These are phyloP conservation scores for Misopates orontium DNA, from an alignment of 257 asterid genomes.

Conservation along the genomic window DNA sequence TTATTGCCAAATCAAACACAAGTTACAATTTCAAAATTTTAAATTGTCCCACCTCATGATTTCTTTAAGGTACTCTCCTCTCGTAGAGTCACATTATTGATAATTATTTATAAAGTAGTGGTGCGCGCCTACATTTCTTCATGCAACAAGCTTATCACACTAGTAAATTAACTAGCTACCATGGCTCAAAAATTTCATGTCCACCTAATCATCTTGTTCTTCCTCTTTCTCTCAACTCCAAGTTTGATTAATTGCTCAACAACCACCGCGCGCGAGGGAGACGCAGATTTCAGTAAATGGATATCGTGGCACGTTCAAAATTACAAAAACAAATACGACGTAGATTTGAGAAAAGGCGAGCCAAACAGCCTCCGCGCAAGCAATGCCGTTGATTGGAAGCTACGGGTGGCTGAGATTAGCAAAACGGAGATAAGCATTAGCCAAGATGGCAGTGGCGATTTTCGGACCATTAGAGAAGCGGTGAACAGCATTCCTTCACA, in stretches of 20 bases:
- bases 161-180: neutral
- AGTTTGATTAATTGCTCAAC: slow-evolving; percentile 21
- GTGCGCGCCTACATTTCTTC: neutral
- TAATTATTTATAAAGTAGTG: neutral
- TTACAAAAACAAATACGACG: slow-evolving; percentile 27
- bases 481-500: slow-evolving; percentile 40
- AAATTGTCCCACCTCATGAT: rapidly evolving
- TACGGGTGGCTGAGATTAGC: slow-evolving; percentile 45
- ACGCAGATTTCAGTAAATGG: slow-evolving; percentile 35
- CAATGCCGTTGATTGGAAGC: slow-evolving; percentile 31
- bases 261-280: neutral
- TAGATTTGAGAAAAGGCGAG: neutral
- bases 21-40: neutral
- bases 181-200: slow-evolving; percentile 35
- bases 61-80: no score
- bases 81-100: no score
- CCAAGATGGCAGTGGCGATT: slow-evolving; percentile 52
- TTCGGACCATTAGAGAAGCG: slow-evolving; percentile 51
- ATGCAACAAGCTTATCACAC: slow-evolving; percentile 16
- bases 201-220: slow-evolving; percentile 18
- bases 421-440: slow-evolving; percentile 39
- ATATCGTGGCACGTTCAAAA: slow-evolving; percentile 39
- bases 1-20: neutral
- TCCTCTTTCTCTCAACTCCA: slow-evolving; percentile 29
- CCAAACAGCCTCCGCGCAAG: neutral